Evolutionary conservation across 1,139 yeast genomes (phyloP).

Genomic region (Hanseniaspora uvarum): DNA sequence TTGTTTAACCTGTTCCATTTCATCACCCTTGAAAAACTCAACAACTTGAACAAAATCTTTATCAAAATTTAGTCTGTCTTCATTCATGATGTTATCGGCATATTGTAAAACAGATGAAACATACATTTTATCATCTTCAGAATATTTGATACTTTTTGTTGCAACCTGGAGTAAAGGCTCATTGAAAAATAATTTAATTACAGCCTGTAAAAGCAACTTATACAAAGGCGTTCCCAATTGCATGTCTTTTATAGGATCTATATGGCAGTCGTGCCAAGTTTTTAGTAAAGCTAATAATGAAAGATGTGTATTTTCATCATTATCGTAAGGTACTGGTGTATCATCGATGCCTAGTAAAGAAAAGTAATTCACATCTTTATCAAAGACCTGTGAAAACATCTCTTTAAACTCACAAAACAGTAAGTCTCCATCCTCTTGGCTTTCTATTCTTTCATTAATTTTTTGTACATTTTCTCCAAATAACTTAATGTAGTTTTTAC

Average conservation of each 20-base stretch:
- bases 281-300: conserved; percentile 85
- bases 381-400: conserved; percentile 35
- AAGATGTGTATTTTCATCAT: conserved; percentile 69
- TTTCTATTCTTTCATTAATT: conserved; percentile 71
- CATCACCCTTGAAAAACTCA: conserved; percentile 45
- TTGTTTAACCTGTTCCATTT: conserved; percentile 27
- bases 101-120: conserved; percentile 73
- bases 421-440: conserved; percentile 49
- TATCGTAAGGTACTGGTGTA: conserved; percentile 27
- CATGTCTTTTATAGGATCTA: conserved; percentile 90
- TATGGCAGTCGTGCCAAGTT: conserved; percentile 76
- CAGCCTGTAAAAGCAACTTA: conserved; percentile 84
- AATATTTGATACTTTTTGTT: conserved; percentile 52
- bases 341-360: conserved; percentile 37
- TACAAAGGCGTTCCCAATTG: conserved; percentile 92
- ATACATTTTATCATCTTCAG: conserved; percentile 80
- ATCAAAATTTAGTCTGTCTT: conserved; percentile 63
- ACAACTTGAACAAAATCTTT: conserved; percentile 70
- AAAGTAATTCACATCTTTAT: conserved; percentile 29
- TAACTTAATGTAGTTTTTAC: conserved; percentile 82
- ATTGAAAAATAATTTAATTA: conserved; percentile 80
- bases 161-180: conserved; percentile 67
- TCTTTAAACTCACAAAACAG: conserved; percentile 32
- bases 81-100: conserved; percentile 72
- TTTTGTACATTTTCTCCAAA: conserved; percentile 79